Base-by-base conservation (phyloP, 148 eudicot species). In the Suaeda aralocaspica region DNA sequence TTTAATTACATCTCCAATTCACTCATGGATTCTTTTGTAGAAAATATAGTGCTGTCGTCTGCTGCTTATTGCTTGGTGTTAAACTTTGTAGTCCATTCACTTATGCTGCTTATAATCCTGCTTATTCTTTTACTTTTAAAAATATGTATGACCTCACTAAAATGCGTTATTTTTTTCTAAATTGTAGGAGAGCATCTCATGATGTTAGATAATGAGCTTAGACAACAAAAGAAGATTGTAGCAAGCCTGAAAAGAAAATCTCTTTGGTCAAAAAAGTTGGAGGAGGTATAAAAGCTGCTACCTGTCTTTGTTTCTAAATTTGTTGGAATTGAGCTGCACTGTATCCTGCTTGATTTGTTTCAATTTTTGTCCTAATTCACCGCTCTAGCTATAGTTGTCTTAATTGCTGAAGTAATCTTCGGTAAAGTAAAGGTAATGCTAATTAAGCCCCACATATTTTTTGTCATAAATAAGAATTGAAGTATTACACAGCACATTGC, bases 221-320 rank as follows among this genome's bases (percentile, higher is more conserved):
- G 84, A 78, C 96, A 91, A 67, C 97, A 93, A 83, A 87, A 83
- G 75, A 91, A 84, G 76, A 77, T 82, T 64, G 98, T 88, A 28
- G 71, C 82, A 83, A 83, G 84, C 82, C 83, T 93, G 92, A 84
- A 87, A 81, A 88, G 82, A 82, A 91, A 87, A 87, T 93, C 95
- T 64, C 97, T 93, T 29, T 93, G 98, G 98, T 79, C 91, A 14
- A 91, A 74, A 76, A 87, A 80, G 79, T 72, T 93, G 82, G 98
- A 88, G 76, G 96, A 93, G 95, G 98, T 93, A 87, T 53, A 44
- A 53, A 26, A 14, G 49, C 28, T 66, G 25, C 50, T 34, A 33
- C 29, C 41, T 65, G 7, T 16, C 25, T 30, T 31, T 45, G 1
- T 58, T 10, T 76, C 16, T 45, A 21, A 31, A 45, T 69, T 31